Percentiles rank a stretch among this genome's conserved stretches.
phyloP scores from a whole-genome alignment of 257 asterid genomes.

The Salvia hispanica region DNA sequence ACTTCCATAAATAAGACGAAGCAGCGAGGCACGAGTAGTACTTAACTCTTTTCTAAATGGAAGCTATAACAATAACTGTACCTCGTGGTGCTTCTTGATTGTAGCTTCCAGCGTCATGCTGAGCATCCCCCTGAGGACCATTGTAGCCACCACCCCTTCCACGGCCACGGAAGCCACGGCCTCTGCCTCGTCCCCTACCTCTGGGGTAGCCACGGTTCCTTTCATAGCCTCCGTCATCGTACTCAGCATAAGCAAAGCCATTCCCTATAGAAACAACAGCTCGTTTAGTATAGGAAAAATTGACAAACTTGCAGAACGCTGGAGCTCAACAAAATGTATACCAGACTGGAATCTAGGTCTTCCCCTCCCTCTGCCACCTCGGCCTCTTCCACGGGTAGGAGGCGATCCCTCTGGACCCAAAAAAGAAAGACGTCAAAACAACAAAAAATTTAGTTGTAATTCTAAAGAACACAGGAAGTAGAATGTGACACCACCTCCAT shows the following conservation, averaged over 20 bases:
- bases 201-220: slow-evolving; percentile 58
- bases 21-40: neutral
- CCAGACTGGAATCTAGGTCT: slow-evolving; percentile 66
- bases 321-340: slow-evolving; percentile 24
- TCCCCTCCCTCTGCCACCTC: slow-evolving; percentile 84
- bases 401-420: slow-evolving; percentile 70
- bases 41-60: neutral
- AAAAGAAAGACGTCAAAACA: slow-evolving; percentile 26
- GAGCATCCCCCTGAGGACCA: slow-evolving; percentile 58
- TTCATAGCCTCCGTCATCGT: slow-evolving; percentile 85
- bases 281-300: neutral
- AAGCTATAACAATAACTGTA: slow-evolving; percentile 9
- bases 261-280: slow-evolving; percentile 50
- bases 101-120: slow-evolving; percentile 61
- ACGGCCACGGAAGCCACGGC: slow-evolving; percentile 73
- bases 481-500: slow-evolving; percentile 60
- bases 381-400: slow-evolving; percentile 76
- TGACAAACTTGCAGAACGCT: too few relatives aligned
- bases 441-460: neutral
- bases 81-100: slow-evolving; percentile 63
- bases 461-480: neutral
- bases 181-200: slow-evolving; percentile 88
- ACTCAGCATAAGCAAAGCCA: slow-evolving; percentile 55
- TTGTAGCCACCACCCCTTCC: slow-evolving; percentile 89
- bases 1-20: neutral